Conservation (phyloP, 805 yeast species). For the Ogataea nonfermentans region DNA sequence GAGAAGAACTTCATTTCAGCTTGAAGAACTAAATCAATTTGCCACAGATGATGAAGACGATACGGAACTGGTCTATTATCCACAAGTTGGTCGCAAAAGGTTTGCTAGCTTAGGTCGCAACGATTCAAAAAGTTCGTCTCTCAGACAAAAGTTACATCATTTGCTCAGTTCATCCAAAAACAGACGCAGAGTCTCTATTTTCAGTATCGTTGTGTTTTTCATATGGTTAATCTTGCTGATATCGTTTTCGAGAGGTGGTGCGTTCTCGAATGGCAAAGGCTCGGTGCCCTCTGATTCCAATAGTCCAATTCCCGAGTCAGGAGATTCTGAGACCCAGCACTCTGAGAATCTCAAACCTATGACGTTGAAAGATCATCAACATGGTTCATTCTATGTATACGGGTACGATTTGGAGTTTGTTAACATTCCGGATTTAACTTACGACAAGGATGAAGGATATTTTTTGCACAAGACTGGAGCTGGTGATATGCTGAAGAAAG, state of each 20-base stretch:
- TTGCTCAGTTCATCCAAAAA: slow-evolving; percentile 21
- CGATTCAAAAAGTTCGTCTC: slow-evolving; percentile 1
- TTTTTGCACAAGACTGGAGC: slow-evolving; percentile 28
- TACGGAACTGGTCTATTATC: slow-evolving; percentile 15
- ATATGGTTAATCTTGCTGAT: slow-evolving; percentile 29
- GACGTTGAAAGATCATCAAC: slow-evolving; percentile 29
- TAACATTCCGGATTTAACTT: slow-evolving; percentile 27
- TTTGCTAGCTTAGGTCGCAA: slow-evolving; percentile 8
- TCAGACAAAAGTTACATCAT: slow-evolving; percentile 10
- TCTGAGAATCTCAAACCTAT: slow-evolving; percentile 17
- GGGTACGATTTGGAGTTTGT: slow-evolving; percentile 26
- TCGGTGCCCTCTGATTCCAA: neutral
- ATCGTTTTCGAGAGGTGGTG: slow-evolving; percentile 24
- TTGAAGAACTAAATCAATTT: slow-evolving; percentile 24
- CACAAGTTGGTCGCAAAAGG: slow-evolving; percentile 4
- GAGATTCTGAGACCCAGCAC: slow-evolving; percentile 1
- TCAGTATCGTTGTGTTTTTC: slow-evolving; percentile 20
- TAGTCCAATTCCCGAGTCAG: neutral
- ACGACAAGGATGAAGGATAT: slow-evolving; percentile 44
- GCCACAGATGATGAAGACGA: slow-evolving; percentile 25
- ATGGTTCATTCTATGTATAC: slow-evolving; percentile 32
- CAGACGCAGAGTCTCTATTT: slow-evolving; percentile 14
- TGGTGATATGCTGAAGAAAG: slow-evolving; percentile 21
- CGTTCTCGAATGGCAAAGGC: slow-evolving; percentile 14
- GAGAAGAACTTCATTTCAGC: slow-evolving; percentile 19